phyloP scores from a whole-genome alignment of 2,329 filamentous ascomycete genomes.

The Fusarium sp. region DNA sequence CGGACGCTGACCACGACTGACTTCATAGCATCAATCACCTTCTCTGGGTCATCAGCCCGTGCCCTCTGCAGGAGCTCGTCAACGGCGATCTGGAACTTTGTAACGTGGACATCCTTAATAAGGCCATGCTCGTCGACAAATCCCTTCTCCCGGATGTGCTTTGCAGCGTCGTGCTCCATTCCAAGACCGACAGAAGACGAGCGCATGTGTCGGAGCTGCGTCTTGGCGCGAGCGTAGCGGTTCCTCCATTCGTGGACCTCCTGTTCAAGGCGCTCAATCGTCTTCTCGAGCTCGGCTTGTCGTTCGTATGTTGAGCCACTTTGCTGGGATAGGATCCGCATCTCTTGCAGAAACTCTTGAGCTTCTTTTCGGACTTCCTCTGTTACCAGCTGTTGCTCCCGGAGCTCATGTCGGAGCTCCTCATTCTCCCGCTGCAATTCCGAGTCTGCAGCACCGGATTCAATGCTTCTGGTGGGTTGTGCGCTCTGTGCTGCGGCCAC shows the following conservation, averaged over 20 bases:
- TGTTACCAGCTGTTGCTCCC: constrained; percentile 83
- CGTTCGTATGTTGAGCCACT: constrained; percentile 83
- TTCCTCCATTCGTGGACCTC: constrained; percentile 92
- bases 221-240: constrained; percentile 88
- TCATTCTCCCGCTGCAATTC: constrained; percentile 77
- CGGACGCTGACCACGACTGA: constrained; percentile 84
- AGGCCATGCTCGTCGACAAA: constrained; percentile 80
- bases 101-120: constrained; percentile 92
- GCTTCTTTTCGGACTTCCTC: constrained; percentile 90
- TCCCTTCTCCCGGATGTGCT: constrained; percentile 72
- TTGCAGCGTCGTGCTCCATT: constrained; percentile 76
- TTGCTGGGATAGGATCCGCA: constrained; percentile 86
- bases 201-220: constrained; percentile 84
- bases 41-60: constrained; percentile 77
- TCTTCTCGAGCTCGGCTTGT: constrained; percentile 81
- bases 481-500: constrained; percentile 61
- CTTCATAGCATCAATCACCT: constrained; percentile 88
- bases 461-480: constrained; percentile 23
- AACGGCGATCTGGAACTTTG: constrained; percentile 93
- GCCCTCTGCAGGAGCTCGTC: constrained; percentile 88
- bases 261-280: constrained; percentile 80
- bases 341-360: constrained; percentile 85
- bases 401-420: constrained; percentile 72
- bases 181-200: constrained; percentile 82
- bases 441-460: constrained; percentile 54